Percentiles rank a stretch among this genome's conserved stretches.
phyloP scores from a whole-genome alignment of 768 basidiomycete species.

The Naganishia onofrii region DNA sequence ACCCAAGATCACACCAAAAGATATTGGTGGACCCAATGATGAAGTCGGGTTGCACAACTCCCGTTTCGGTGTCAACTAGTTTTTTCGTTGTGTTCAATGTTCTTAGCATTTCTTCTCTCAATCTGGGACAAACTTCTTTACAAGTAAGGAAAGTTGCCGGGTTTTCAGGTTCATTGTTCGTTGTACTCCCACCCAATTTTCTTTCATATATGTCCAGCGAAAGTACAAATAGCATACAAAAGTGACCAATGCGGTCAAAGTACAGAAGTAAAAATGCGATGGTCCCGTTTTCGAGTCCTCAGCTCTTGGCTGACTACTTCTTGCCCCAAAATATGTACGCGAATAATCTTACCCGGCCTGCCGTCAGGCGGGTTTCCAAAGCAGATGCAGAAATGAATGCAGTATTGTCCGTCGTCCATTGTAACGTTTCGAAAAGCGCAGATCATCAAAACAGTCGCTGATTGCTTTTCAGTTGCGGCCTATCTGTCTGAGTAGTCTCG shows the following conservation, averaged over 20 bases:
- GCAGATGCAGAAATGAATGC: neutral
- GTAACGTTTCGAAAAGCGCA: too few species aligned
- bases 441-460: neutral
- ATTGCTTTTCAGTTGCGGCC: neutral
- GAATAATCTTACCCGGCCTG: neutral
- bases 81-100: neutral
- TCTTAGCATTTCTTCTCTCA: neutral
- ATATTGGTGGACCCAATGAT: constrained; percentile 44
- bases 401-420: neutral
- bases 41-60: constrained; percentile 52
- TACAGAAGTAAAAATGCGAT: neutral
- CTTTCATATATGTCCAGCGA: neutral
- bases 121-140: too few species aligned
- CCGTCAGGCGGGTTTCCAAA: neutral
- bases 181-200: neutral
- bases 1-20: constrained; percentile 43
- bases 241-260: too few species aligned
- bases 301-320: too few species aligned
- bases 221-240: too few species aligned
- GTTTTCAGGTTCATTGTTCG: neutral
- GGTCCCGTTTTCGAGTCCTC: neutral
- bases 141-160: too few species aligned
- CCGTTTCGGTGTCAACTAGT: constrained; percentile 35
- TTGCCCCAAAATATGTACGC: neutral
- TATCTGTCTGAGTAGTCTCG: too few species aligned